Evolutionary conservation across 495 filamentous ascomycete species (phyloP).

Genomic region (Neurospora tetrasperma): DNA sequence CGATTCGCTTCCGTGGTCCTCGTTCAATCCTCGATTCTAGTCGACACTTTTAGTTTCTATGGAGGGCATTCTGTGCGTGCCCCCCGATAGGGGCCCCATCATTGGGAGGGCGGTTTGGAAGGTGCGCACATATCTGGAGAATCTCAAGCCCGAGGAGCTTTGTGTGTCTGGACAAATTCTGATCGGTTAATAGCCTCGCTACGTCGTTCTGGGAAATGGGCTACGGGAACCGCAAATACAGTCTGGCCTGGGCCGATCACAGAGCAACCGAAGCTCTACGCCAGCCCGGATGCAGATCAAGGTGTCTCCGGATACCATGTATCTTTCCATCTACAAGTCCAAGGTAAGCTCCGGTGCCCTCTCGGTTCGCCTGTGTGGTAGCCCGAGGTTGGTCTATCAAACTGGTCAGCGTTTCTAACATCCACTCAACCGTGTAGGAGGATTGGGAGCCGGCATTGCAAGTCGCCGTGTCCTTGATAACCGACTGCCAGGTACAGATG

Average conservation of each 20-base stretch:
- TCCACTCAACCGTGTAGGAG: conserved; percentile 22
- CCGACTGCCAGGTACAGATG: conserved; percentile 41
- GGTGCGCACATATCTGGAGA: conserved; percentile 24
- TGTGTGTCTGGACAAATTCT: neutral
- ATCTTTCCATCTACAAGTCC: conserved; percentile 44
- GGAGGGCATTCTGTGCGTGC: conserved; percentile 45
- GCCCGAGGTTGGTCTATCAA: neutral
- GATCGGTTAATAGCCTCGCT: conserved; percentile 29
- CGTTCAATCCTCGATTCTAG: conserved; percentile 1
- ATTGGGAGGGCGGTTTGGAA: conserved; percentile 48
- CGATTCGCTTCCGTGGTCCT: conserved; percentile 3
- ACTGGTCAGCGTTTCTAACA: conserved; percentile 4
- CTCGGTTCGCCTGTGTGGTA: conserved; percentile 7
- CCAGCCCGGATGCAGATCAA: conserved; percentile 21
- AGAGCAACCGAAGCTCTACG: conserved; percentile 17
- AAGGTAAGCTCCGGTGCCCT: conserved; percentile 29
- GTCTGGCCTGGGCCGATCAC: conserved; percentile 15
- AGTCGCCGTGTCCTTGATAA: conserved; percentile 37
- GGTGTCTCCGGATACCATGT: conserved; percentile 27
- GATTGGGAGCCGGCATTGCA: conserved; percentile 42
- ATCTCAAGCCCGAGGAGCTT: neutral
- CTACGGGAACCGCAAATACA: conserved; percentile 13
- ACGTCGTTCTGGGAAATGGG: conserved; percentile 32
- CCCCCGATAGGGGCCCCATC: conserved; percentile 46
- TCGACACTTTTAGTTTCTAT: conserved; percentile 19